A percentile compares a stretch with the other conserved stretches of the same genome.
Conservation (phyloP, 75 land plant genomes). For the Isoetes taiwanensis region DNA sequence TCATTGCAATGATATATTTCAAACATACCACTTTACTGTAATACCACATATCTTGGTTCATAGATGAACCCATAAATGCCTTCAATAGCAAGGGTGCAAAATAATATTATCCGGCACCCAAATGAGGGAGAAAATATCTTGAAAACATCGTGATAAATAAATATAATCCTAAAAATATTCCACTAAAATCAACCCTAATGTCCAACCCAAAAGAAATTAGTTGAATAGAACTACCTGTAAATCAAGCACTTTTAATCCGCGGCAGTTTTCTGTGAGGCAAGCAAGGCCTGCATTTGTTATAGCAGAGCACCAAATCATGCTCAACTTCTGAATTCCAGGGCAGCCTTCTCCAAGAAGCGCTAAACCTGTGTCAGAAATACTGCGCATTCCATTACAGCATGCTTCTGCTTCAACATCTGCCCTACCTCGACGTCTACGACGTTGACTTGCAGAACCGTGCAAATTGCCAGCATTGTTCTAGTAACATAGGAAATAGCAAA, state of each 20-base stretch:
- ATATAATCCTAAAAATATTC: too few relatives aligned
- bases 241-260: slow-evolving; percentile 47
- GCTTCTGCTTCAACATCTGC: slow-evolving; percentile 19
- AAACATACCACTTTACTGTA: too few relatives aligned
- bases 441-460: slow-evolving; percentile 3
- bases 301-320: slow-evolving; percentile 75
- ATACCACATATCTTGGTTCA: too few relatives aligned
- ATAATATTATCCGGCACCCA: too few relatives aligned
- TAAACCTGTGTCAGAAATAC: slow-evolving; percentile 61
- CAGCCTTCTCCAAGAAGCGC: slow-evolving; percentile 43
- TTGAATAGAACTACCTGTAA: slow-evolving; percentile 60
- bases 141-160: too few relatives aligned
- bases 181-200: too few relatives aligned
- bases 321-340: slow-evolving; percentile 47
- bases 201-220: too few relatives aligned
- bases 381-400: slow-evolving; percentile 14
- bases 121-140: too few relatives aligned
- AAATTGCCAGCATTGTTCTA: slow-evolving; percentile 17
- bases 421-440: slow-evolving; percentile 5
- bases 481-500: background rate
- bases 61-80: too few relatives aligned
- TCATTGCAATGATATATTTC: too few relatives aligned
- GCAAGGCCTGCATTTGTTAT: slow-evolving; percentile 39
- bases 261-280: slow-evolving; percentile 52
- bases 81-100: too few relatives aligned